Conservation (phyloP, 257 asterid genomes). For the Nicotiana otophora region DNA sequence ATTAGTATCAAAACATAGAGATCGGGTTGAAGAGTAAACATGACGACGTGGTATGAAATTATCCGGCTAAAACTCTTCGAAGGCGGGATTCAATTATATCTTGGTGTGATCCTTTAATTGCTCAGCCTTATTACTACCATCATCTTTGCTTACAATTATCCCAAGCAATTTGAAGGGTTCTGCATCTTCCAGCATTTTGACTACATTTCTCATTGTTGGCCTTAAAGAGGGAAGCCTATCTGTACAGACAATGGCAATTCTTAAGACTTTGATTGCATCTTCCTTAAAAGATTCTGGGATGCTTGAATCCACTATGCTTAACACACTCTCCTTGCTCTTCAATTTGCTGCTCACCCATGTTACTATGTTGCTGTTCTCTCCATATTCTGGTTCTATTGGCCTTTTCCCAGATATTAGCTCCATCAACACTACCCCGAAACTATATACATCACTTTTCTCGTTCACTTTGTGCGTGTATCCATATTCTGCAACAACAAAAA, state of each 20-base stretch:
- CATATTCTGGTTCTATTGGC: constrained; percentile 80
- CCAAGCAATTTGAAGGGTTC: constrained; percentile 45
- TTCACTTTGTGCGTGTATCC: constrained; percentile 67
- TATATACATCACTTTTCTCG: constrained; percentile 84
- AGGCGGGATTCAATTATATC: constrained; percentile 4
- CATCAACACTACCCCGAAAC: constrained; percentile 90
- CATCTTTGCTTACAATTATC: constrained; percentile 45
- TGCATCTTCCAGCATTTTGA: constrained; percentile 75
- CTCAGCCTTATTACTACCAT: constrained; percentile 20
- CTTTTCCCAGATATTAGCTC: constrained; percentile 84
- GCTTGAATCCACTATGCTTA: constrained; percentile 53
- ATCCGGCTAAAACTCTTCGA: not conserved
- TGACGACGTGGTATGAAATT: not conserved
- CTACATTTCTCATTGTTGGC: constrained; percentile 89
- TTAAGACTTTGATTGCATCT: constrained; percentile 59
- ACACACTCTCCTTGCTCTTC: constrained; percentile 51
- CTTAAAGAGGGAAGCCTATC: constrained; percentile 57
- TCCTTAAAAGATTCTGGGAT: constrained; percentile 47
- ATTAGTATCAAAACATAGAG: not conserved
- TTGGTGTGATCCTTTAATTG: constrained; percentile 25
- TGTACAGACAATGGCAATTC: constrained; percentile 78
- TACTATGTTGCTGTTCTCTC: constrained; percentile 67
- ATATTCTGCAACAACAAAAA: constrained; percentile 48
- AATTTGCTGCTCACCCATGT: constrained; percentile 70
- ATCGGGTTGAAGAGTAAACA: not conserved